A percentile compares a stretch with the other conserved stretches of the same genome.
Evolutionary conservation across 257 asterid species (phyloP).

Genomic region (Primulina tabacum): DNA sequence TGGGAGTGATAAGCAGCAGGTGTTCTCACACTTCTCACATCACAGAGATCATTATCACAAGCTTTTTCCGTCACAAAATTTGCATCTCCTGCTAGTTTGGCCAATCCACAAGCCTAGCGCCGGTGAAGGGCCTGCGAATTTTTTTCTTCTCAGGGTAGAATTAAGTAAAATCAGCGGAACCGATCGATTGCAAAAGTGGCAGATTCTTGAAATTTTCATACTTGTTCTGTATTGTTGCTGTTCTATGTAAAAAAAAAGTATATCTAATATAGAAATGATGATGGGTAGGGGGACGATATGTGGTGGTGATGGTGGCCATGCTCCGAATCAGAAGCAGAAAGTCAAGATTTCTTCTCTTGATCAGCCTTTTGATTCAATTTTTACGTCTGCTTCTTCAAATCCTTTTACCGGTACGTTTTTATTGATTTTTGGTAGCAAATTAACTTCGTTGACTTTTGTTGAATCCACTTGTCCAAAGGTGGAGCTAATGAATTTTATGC

Average conservation of each 20-base stretch:
- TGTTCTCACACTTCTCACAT: conserved; percentile 56
- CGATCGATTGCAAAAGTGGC: conserved; percentile 17
- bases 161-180: background rate
- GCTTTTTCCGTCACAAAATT: conserved; percentile 52
- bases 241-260: background rate
- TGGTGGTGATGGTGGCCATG: conserved; percentile 26
- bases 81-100: background rate
- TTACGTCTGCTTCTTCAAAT: conserved; percentile 31
- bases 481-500: too few relatives aligned
- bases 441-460: conserved; percentile 32
- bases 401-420: conserved; percentile 31
- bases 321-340: conserved; percentile 21
- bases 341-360: conserved; percentile 24
- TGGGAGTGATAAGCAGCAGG: conserved; percentile 40
- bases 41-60: conserved; percentile 54
- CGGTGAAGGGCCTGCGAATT: background rate
- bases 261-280: conserved; percentile 18
- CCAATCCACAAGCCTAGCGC: background rate
- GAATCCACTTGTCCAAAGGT: background rate
- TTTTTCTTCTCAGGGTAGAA: background rate
- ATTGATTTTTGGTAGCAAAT: background rate
- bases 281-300: conserved; percentile 30
- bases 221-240: background rate
- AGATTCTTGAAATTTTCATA: conserved; percentile 20
- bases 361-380: conserved; percentile 29